Base-by-base conservation (phyloP, 805 yeast genomes). In the Candida broadrunensis region DNA sequence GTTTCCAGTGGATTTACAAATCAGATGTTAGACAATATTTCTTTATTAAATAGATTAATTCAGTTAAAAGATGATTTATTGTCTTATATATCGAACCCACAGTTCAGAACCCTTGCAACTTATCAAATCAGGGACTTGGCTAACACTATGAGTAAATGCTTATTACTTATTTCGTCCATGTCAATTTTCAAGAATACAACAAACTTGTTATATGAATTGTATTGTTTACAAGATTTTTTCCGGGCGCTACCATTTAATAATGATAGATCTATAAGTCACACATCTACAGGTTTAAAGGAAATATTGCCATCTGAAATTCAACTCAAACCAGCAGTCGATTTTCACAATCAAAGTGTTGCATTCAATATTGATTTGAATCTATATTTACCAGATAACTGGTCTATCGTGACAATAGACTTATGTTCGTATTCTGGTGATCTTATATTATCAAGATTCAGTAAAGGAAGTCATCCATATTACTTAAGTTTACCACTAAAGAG, bases 401-500 rank as follows among this genome's bases (percentile, higher is more conserved):
- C 68, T 3, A 73, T 83, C 0, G 61, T 87, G 1, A 68, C 83
- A 1, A 58, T 89, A 18, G 90, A 83, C 50, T 53, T 78, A 7
- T 80, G 88, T 46, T 62, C 76, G 0, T 50, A 67, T 7, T 73
- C 82, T 7, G 85, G 82, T 0, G 82, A 79, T 52, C 61, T 89
- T 20, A 46, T 83, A 0, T 42, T 88, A 3, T 61, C 84, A 3
- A 72, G 76, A 45, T 56, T 67, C 29, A 69, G 62, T 20, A 50
- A 44, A 39, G 51, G 39, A 37, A 51, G 44, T 0, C 49, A 48
- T 1, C 83, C 83, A 3, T 65, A 75, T 13, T 62, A 75, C 36
- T 38, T 85, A 13, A 70, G 83, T 37, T 54, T 89, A 19, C 90
- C 95, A 0, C 52, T 85, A 33, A 70, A 70, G 17, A 63, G 87